Evolutionary conservation across 352 stramenopile genomes (phyloP).

Genomic region (Pythium insidiosum): DNA sequence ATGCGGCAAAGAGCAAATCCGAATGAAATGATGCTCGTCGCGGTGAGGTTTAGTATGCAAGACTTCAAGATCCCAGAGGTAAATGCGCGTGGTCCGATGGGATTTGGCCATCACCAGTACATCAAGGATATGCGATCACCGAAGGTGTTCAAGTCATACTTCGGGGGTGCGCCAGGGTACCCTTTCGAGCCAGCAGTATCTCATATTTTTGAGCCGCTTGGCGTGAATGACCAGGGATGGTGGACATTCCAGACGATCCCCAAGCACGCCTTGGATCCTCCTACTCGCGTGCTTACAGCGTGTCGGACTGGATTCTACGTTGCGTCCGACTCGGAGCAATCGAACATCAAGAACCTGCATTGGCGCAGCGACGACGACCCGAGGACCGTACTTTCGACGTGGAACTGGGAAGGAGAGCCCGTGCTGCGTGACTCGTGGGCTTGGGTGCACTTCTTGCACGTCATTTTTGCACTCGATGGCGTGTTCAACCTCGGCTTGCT

Average conservation of each 20-base stretch:
- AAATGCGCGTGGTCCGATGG: background rate
- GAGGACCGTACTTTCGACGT: background rate
- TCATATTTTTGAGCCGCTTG: background rate
- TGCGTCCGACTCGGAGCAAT: constrained; percentile 3
- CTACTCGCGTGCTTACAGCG: background rate
- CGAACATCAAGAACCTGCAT: constrained; percentile 10
- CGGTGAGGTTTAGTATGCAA: constrained; percentile 6
- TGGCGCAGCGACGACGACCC: background rate
- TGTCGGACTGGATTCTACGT: constrained; percentile 5
- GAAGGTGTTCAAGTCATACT: background rate
- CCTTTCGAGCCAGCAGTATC: background rate
- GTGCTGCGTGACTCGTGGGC: constrained; percentile 35
- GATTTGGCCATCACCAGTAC: background rate
- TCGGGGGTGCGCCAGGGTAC: constrained; percentile 3
- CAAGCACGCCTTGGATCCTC: background rate
- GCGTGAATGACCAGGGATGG: background rate
- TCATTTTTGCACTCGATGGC: constrained; percentile 28
- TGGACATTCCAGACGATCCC: background rate
- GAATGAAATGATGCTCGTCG: constrained; percentile 2
- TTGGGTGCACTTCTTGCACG: constrained; percentile 37
- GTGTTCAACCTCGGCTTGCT: constrained; percentile 26
- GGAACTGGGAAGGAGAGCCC: constrained; percentile 14
- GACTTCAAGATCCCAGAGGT: constrained; percentile 1
- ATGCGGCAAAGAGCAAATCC: background rate
- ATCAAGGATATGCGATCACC: constrained; percentile 1